Evolutionary conservation across 768 basidiomycete genomes (phyloP), one percentile per base, ranked within the genome.

Genomic region (Butyriboletus loyo): DNA sequence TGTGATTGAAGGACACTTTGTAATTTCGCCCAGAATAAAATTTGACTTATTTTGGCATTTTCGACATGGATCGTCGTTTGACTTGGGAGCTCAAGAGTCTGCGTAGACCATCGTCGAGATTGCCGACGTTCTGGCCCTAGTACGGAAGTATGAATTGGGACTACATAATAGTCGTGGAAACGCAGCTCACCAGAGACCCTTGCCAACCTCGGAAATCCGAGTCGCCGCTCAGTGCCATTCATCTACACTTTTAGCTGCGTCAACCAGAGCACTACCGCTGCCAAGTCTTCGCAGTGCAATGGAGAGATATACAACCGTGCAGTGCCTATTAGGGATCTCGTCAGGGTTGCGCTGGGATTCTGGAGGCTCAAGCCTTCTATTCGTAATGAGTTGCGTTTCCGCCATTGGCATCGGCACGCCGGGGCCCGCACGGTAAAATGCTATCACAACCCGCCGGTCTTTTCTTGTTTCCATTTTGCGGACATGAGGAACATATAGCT

Each of bases 401-500:
- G 9, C 45, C 45, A 22, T 27, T n/a, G n/a, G n/a, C 40, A n/a
- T 44, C 25, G 32, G 13, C 42, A 41, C 7, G 50, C 13, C 31
- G 31, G 19, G 10, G 40, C 11, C 14, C 14, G 36, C 36, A 44
- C 47, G 10, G 24, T 39, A 38, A 49, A 44, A 30, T 55, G 17
- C 35, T 47, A 55, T 47, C 32, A 19, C 9, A n/a, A 27, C 19
- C 30, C 42, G 17, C 15, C 5, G 22, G 27, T 32, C 4, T 17
- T 36, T 45, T 5, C 32, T 35, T 32, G 19, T 52, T 58, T 53
- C 60, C 48, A 58, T 53, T 61, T 32, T 25, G 15, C 46, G 36
- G 41, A 40, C 31, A 42, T 30, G 44, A 46, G 22, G 0, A 7
- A 5, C 10, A 13, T 24, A 54, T 44, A 25, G 41, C 36, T 41